Percentiles rank a stretch among this genome's conserved stretches.
Evolutionary conservation across 2,329 filamentous ascomycete species (phyloP).

Genomic region (Pseudogymnoascus sp.): DNA sequence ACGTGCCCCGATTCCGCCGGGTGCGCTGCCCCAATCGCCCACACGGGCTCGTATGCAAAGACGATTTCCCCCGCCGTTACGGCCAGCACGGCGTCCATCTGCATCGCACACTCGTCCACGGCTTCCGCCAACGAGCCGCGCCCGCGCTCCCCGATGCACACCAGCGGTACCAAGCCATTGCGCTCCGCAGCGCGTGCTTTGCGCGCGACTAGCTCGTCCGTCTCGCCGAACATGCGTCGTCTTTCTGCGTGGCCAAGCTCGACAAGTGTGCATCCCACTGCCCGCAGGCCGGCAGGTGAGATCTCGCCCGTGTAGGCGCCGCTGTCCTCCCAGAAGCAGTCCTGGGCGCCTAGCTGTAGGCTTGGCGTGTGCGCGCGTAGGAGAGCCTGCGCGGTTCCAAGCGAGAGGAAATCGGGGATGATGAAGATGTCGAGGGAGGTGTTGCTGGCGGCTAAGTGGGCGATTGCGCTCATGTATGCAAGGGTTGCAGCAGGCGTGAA

Average conservation of each 20-base stretch:
- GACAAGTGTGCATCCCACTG: slow-evolving; percentile 62
- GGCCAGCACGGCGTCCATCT: slow-evolving; percentile 55
- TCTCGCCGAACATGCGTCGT: slow-evolving; percentile 62
- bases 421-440: slow-evolving; percentile 60
- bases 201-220: slow-evolving; percentile 54
- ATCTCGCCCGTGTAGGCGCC: slow-evolving; percentile 75
- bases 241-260: slow-evolving; percentile 78
- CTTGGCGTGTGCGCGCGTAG: slow-evolving; percentile 36
- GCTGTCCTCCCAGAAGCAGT: slow-evolving; percentile 59
- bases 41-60: slow-evolving; percentile 80
- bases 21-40: slow-evolving; percentile 71
- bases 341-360: slow-evolving; percentile 65
- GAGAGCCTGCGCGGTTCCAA: slow-evolving; percentile 43
- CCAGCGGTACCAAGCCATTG: slow-evolving; percentile 65
- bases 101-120: slow-evolving; percentile 54
- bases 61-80: slow-evolving; percentile 60
- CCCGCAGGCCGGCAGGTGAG: slow-evolving; percentile 56
- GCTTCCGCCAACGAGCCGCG: slow-evolving; percentile 44
- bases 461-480: slow-evolving; percentile 43
- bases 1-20: slow-evolving; percentile 69
- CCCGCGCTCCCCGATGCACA: slow-evolving; percentile 70
- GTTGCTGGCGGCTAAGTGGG: slow-evolving; percentile 34
- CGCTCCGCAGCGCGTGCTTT: slow-evolving; percentile 62
- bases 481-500: slow-evolving; percentile 59
- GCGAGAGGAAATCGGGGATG: slow-evolving; percentile 67